Percentiles rank a stretch among this genome's conserved stretches.
phyloP scores from a whole-genome alignment of 2,329 filamentous ascomycete genomes.

The Geosmithia flava region DNA sequence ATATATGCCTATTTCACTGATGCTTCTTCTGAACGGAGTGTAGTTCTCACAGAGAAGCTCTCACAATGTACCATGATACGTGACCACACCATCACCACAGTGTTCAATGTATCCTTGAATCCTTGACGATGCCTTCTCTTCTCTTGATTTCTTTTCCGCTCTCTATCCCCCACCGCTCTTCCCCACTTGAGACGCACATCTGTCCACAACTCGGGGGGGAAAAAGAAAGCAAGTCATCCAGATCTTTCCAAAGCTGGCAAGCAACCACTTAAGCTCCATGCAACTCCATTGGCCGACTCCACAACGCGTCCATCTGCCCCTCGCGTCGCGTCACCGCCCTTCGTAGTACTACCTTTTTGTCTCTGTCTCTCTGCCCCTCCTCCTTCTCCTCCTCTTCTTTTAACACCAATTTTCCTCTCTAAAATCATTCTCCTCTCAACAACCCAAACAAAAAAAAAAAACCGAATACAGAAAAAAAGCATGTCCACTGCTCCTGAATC shows the following conservation, averaged over 20 bases:
- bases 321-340: slow-evolving; percentile 9
- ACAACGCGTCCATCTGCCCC: slow-evolving; percentile 8
- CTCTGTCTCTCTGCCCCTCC: slow-evolving; percentile 1
- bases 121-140: too few relatives aligned
- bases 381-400: background rate
- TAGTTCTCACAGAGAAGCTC: too few relatives aligned
- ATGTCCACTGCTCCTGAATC: slow-evolving; percentile 14
- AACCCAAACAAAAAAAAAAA: too few relatives aligned
- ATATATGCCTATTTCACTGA: too few relatives aligned
- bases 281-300: slow-evolving; percentile 15
- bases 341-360: slow-evolving; percentile 3
- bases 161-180: background rate
- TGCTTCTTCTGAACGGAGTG: too few relatives aligned
- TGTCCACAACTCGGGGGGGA: too few relatives aligned
- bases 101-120: too few relatives aligned
- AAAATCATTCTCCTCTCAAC: too few relatives aligned
- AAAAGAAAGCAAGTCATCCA: background rate
- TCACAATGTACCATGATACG: too few relatives aligned
- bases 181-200: background rate
- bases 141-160: background rate
- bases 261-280: slow-evolving; percentile 9
- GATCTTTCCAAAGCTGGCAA: slow-evolving; percentile 1
- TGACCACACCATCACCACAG: too few relatives aligned
- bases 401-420: background rate
- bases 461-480: background rate